Evolutionary conservation across 192 early-diverging fungal species (phyloP).

Genomic region (Phycomyces blakesleeanus): DNA sequence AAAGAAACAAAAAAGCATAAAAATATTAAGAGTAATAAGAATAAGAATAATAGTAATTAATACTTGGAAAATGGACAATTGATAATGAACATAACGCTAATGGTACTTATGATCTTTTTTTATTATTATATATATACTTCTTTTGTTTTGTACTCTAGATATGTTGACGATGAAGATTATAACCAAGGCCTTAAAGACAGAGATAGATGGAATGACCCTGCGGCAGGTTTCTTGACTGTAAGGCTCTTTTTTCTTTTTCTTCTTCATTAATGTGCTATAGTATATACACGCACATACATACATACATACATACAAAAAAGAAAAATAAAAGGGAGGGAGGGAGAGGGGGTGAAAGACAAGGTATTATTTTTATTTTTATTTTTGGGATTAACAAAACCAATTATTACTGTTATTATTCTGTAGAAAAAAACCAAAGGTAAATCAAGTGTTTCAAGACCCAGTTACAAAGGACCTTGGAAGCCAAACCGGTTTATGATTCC

Average conservation of each 20-base stretch:
- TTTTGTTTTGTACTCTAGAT: slow-evolving; percentile 29
- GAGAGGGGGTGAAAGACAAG: not conserved
- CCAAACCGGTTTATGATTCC: slow-evolving; percentile 64
- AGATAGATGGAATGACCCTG: slow-evolving; percentile 65
- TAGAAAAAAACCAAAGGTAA: slow-evolving; percentile 40
- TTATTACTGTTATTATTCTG: no score
- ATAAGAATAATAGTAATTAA: no score
- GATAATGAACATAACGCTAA: no score
- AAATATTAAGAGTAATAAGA: not conserved
- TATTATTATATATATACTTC: no score
- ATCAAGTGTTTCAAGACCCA: slow-evolving; percentile 38
- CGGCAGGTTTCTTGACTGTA: slow-evolving; percentile 52
- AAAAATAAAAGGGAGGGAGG: not conserved
- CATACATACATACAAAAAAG: no score
- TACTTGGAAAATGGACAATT: no score
- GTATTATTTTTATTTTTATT: slow-evolving; percentile 15
- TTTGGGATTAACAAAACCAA: not conserved
- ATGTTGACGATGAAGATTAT: slow-evolving; percentile 57
- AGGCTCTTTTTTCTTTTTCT: no score
- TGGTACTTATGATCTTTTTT: no score
- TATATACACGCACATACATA: not conserved
- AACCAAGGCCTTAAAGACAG: slow-evolving; percentile 58
- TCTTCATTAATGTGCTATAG: no score
- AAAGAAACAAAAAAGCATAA: not conserved
- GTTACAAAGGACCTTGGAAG: slow-evolving; percentile 58